Conservation (phyloP, 225 moss, liverwort and hornwort genomes). For the Bryum argenteum region DNA sequence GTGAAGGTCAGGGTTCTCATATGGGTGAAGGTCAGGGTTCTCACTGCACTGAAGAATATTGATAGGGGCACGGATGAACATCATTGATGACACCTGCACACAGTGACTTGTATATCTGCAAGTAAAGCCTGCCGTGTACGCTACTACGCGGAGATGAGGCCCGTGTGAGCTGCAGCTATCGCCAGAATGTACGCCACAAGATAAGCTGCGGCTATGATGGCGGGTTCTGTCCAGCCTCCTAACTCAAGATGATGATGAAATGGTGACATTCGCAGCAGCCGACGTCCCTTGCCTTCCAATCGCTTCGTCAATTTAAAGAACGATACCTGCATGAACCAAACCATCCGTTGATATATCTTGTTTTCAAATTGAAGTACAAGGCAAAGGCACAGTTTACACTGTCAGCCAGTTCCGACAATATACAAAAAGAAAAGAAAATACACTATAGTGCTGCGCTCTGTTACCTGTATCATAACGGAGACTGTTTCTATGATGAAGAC, state of each 20-base stretch:
- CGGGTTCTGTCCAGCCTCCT: conserved; percentile 69
- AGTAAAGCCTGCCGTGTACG: not conserved
- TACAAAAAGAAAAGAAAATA: not conserved
- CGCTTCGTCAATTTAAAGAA: conserved; percentile 82
- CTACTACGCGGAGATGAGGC: conserved; percentile 55
- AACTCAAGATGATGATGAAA: conserved; percentile 96
- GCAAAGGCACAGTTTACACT: too few species aligned
- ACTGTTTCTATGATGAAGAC: conserved; percentile 82
- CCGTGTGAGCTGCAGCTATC: conserved; percentile 53
- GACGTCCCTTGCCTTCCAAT: conserved; percentile 79
- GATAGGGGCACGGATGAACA: not conserved
- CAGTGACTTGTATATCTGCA: not conserved
- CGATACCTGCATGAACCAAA: conserved; percentile 55
- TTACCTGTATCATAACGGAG: conserved; percentile 86
- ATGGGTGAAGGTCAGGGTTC: too few species aligned
- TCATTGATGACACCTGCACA: not conserved
- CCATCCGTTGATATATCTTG: not conserved
- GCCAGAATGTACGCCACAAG: conserved; percentile 57
- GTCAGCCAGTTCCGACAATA: conserved; percentile 10
- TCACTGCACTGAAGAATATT: too few species aligned
- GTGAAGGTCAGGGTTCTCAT: too few species aligned
- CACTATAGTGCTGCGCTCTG: not conserved
- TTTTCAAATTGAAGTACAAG: too few species aligned
- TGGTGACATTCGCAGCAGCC: conserved; percentile 84
- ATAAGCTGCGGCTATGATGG: conserved; percentile 68